These are phyloP conservation scores for Lodderomyces beijingensis DNA, from an alignment of 1,139 yeast genomes.

Conservation along the genomic window DNA sequence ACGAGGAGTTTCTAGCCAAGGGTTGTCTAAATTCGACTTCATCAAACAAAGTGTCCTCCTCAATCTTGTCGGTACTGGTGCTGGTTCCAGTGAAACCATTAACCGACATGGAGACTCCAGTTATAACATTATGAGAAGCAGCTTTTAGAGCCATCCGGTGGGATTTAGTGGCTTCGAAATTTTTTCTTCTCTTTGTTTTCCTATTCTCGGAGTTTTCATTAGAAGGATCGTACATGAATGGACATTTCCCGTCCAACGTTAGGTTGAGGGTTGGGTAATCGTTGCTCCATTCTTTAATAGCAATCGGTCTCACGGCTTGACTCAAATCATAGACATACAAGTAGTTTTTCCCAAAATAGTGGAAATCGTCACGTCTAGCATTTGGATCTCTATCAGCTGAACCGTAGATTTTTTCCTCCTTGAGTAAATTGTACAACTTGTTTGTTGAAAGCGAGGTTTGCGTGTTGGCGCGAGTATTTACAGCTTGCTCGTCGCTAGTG, in stretches of 20 bases:
- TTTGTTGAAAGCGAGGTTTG: slow-evolving; percentile 11
- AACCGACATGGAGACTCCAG: slow-evolving; percentile 17
- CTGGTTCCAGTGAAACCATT: slow-evolving; percentile 24
- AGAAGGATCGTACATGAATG: slow-evolving; percentile 52
- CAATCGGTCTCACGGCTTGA: slow-evolving; percentile 77
- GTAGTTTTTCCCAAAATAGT: slow-evolving; percentile 66
- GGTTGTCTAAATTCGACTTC: slow-evolving; percentile 22
- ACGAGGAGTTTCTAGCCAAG: slow-evolving; percentile 25
- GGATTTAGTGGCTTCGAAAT: slow-evolving; percentile 38
- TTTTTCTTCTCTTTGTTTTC: slow-evolving; percentile 33
- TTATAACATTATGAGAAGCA: slow-evolving; percentile 33
- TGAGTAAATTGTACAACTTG: slow-evolving; percentile 62
- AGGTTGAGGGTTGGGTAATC: slow-evolving; percentile 41
- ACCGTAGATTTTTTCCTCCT: slow-evolving; percentile 82
- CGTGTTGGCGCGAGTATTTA: slow-evolving; percentile 4
- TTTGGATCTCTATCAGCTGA: slow-evolving; percentile 86
- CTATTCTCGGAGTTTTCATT: slow-evolving; percentile 40
- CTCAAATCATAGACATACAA: slow-evolving; percentile 77
- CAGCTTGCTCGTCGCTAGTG: slow-evolving; percentile 14
- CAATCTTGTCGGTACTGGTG: slow-evolving; percentile 27
- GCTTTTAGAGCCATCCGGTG: slow-evolving; percentile 35
- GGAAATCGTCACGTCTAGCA: slow-evolving; percentile 79
- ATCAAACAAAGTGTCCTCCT: slow-evolving; percentile 7
- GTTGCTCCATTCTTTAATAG: slow-evolving; percentile 71
- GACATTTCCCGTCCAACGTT: slow-evolving; percentile 66